Base-by-base conservation (phyloP, 1,139 yeast genomes). In the Yamadazyma songkhlaensis region DNA sequence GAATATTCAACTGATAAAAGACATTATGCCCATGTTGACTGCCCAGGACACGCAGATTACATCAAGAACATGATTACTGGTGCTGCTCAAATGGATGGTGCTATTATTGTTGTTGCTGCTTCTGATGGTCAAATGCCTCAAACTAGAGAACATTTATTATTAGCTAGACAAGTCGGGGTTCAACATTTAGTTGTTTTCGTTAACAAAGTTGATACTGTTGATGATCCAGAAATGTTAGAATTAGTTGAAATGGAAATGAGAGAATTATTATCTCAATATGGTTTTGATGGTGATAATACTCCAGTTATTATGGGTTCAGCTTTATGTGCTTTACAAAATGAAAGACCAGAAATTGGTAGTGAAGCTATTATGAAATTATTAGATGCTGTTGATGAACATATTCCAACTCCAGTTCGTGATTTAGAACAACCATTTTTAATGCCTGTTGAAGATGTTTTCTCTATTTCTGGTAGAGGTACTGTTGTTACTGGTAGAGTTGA, bases 241-340 rank as follows among this genome's bases (percentile, higher is more conserved):
- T 84, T 94, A 57, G 99, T 94, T 54, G 98, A 92, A 75, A 92
- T 92, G 99, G 99, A 92, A 79, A 94, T 92, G 97, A 87, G 99
- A 75, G 98, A 92, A 64, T 77, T 92, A 53, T 77, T 92, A 63
- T 61, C 81, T 53, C 77, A 86, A 50, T 92, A 90, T 67, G 97
- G 97, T 45, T 92, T 89, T 56, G 97, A 94, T 60, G 98, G 98
- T 72, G 99, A 92, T 60, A 84, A 90, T 71, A 84, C 96, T 47
- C 98, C 99, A 45, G 97, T 92, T 48, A 73, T 94, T 53, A 90
- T 92, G 97, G 99, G 99, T 54, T 90, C 97, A 59, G 99, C 98
- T 54, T 76, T 92, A 57, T 87, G 96, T 70, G 97, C 98, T 52
- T 78, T 92, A 55, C 96, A 92, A 72, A 84, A 76, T 54, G 81